Conservation (phyloP, 768 basidiomycete genomes). For the Lentinula raphanica region DNA sequence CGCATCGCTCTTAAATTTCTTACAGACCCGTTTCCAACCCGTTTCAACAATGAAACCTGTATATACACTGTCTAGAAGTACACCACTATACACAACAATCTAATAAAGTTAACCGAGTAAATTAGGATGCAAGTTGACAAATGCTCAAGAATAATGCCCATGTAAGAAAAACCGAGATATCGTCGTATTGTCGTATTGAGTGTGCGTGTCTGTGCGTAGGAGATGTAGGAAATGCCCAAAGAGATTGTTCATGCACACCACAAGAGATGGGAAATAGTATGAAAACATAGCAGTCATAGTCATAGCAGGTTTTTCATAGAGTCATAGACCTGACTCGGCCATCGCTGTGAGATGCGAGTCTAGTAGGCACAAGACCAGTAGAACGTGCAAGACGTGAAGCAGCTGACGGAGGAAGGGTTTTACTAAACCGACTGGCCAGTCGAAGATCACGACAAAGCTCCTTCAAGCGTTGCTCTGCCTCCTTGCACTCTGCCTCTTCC, state of each 20-base stretch:
- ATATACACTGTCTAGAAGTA: background rate
- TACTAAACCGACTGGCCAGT: conserved; percentile 25
- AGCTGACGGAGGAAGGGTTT: background rate
- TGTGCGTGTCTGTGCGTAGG: background rate
- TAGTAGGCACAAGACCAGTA: background rate
- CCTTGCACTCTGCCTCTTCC: conserved; percentile 31
- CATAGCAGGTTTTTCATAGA: background rate
- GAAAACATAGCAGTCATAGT: too few relatives aligned
- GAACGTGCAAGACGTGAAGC: conserved; percentile 4
- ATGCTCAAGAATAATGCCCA: background rate
- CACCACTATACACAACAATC: background rate
- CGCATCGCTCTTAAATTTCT: background rate
- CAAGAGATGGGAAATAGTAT: background rate
- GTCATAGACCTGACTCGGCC: conserved; percentile 10
- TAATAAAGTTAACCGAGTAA: conserved; percentile 6
- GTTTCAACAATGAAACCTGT: too few relatives aligned
- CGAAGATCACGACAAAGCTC: conserved; percentile 46
- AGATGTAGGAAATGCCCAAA: background rate
- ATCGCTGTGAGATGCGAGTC: background rate
- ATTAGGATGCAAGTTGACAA: conserved; percentile 1
- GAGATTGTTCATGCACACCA: background rate
- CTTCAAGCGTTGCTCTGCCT: conserved; percentile 41
- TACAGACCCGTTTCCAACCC: background rate
- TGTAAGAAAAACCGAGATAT: background rate
- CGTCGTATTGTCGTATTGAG: too few relatives aligned